Evolutionary conservation across 345 rosid species (phyloP).

Genomic region (Pugionium dolabratum): DNA sequence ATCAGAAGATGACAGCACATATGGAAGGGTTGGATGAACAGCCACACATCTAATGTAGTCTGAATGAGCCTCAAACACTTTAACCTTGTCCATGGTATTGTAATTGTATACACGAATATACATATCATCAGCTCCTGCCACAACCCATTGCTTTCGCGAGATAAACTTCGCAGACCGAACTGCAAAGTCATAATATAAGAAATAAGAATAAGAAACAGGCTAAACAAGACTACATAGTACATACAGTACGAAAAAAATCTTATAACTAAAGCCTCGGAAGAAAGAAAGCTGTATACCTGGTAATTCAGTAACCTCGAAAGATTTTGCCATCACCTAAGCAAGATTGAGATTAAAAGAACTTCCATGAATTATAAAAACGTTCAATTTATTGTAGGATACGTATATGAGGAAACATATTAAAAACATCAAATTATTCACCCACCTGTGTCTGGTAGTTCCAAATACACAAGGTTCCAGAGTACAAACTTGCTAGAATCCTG

Average conservation of each 20-base stretch:
- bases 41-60: constrained; percentile 95
- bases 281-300: constrained; percentile 58
- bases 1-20: constrained; percentile 92
- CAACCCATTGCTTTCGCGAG: constrained; percentile 87
- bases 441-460: constrained; percentile 95
- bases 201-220: constrained; percentile 19
- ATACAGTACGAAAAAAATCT: not conserved
- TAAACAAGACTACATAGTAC: not conserved
- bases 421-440: constrained; percentile 25
- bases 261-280: not conserved
- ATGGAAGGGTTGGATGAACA: constrained; percentile 92
- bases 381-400: not conserved
- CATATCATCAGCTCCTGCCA: constrained; percentile 96
- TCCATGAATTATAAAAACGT: constrained; percentile 3
- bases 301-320: constrained; percentile 82
- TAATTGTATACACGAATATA: constrained; percentile 86
- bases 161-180: constrained; percentile 96
- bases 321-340: constrained; percentile 75
- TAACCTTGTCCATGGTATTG: constrained; percentile 88
- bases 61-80: constrained; percentile 95
- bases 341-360: constrained; percentile 24
- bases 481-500: constrained; percentile 73
- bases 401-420: not conserved
- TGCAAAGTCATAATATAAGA: constrained; percentile 41
- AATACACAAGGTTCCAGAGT: constrained; percentile 68